phyloP scores from a whole-genome alignment of 2,329 filamentous ascomycete genomes.

The Grosmannia serpens region DNA sequence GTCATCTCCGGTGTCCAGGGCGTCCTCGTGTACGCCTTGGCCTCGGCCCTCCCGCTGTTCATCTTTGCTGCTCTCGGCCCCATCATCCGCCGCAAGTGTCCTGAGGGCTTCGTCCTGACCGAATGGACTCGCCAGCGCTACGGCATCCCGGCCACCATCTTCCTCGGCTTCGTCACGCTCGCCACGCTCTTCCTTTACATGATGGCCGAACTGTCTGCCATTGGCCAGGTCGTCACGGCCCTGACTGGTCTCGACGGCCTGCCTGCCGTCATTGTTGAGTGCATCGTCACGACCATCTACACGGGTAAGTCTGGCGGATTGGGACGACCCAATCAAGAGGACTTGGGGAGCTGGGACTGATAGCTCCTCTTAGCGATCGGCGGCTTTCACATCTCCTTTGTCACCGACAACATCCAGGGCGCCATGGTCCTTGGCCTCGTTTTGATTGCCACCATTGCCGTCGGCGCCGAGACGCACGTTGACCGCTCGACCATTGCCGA shows the following conservation, averaged over 20 bases:
- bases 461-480: slow-evolving; percentile 64
- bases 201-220: slow-evolving; percentile 70
- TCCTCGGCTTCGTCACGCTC: slow-evolving; percentile 65
- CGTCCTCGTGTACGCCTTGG: slow-evolving; percentile 62
- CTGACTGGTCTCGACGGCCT: slow-evolving; percentile 65
- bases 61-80: slow-evolving; percentile 65
- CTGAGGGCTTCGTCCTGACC: slow-evolving; percentile 73
- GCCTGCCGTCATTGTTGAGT: slow-evolving; percentile 67
- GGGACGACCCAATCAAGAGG: neutral
- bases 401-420: slow-evolving; percentile 75
- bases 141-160: slow-evolving; percentile 56
- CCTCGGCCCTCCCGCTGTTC: slow-evolving; percentile 61
- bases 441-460: slow-evolving; percentile 64
- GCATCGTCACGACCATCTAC: slow-evolving; percentile 68
- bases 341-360: neutral
- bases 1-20: slow-evolving; percentile 72
- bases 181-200: slow-evolving; percentile 80
- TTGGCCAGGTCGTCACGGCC: slow-evolving; percentile 66
- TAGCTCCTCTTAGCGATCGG: slow-evolving; percentile 46
- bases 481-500: slow-evolving; percentile 55
- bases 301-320: slow-evolving; percentile 45
- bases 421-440: slow-evolving; percentile 66
- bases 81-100: slow-evolving; percentile 67
- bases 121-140: slow-evolving; percentile 77
- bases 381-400: slow-evolving; percentile 73